Conservation (phyloP, 2,329 filamentous ascomycete species). For the Magnaporthales sp. region DNA sequence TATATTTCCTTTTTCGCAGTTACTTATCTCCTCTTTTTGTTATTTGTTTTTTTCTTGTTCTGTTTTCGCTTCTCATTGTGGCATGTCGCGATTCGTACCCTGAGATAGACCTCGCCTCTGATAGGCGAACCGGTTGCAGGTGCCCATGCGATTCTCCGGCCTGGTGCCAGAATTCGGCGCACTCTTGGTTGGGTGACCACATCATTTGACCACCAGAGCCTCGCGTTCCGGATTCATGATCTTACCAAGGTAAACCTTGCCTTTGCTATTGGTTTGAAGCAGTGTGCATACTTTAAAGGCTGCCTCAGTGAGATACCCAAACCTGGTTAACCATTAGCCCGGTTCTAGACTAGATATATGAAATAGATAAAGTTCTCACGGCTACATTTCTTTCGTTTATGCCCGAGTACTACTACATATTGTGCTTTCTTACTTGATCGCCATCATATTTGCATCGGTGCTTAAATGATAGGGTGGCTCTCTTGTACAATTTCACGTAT, state of each 20-base stretch:
- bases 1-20: not conserved
- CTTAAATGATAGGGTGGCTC: not conserved
- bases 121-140: not conserved
- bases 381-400: not conserved
- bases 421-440: not conserved
- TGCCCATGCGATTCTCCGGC: not conserved
- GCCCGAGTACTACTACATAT: not conserved
- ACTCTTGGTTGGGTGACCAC: not conserved
- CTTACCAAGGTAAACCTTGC: not conserved
- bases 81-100: not conserved
- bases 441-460: not conserved
- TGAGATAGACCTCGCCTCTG: not conserved
- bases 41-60: not conserved
- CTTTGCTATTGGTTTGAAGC: not conserved
- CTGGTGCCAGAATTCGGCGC: not conserved
- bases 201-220: not conserved
- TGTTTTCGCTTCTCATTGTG: not conserved
- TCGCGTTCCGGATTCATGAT: not conserved
- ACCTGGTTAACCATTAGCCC: too few relatives aligned
- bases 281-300: not conserved
- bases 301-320: not conserved
- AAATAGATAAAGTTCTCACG: not conserved
- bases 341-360: not conserved
- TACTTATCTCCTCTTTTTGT: not conserved
- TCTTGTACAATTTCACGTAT: not conserved